A percentile compares a stretch with the other conserved stretches of the same genome.
phyloP scores from a whole-genome alignment of 805 yeast species.

The Candida insectorum region DNA sequence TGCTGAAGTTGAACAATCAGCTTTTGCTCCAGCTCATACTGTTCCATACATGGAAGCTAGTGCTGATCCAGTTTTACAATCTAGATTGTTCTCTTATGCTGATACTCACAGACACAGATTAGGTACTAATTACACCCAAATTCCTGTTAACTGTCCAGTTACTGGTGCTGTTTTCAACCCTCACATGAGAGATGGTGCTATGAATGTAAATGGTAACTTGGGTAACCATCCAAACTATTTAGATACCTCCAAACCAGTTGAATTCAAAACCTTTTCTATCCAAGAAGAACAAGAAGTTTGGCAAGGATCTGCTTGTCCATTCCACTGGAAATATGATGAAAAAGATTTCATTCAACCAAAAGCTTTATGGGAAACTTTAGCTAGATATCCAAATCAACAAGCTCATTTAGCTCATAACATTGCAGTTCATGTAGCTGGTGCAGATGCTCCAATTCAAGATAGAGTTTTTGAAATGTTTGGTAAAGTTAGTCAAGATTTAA shows the following conservation, averaged over 20 bases:
- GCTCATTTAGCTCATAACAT: slow-evolving; percentile 77
- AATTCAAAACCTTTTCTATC: slow-evolving; percentile 41
- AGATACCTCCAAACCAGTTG: slow-evolving; percentile 51
- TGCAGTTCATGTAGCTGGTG: slow-evolving; percentile 66
- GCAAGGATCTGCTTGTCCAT: slow-evolving; percentile 77
- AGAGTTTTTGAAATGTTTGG: slow-evolving; percentile 71
- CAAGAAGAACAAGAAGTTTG: slow-evolving; percentile 75
- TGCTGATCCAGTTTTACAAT: slow-evolving; percentile 74
- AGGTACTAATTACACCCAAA: slow-evolving; percentile 71
- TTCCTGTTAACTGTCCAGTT: slow-evolving; percentile 85
- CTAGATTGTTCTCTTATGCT: slow-evolving; percentile 69
- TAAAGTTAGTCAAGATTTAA: slow-evolving; percentile 69
- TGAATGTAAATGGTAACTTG: slow-evolving; percentile 57
- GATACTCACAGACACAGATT: slow-evolving; percentile 76
- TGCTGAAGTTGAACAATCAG: slow-evolving; percentile 61
- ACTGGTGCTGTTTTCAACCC: slow-evolving; percentile 50
- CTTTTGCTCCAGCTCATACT: slow-evolving; percentile 68
- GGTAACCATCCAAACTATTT: slow-evolving; percentile 76
- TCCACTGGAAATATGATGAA: slow-evolving; percentile 78
- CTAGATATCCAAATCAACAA: slow-evolving; percentile 77
- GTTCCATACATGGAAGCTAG: slow-evolving; percentile 74
- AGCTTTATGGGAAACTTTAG: slow-evolving; percentile 72
- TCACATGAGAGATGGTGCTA: slow-evolving; percentile 77
- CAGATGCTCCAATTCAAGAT: slow-evolving; percentile 74
- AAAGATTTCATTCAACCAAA: slow-evolving; percentile 74